These are phyloP conservation scores for Xylaria acuta DNA, from an alignment of 495 filamentous ascomycete species.

Conservation along the genomic window DNA sequence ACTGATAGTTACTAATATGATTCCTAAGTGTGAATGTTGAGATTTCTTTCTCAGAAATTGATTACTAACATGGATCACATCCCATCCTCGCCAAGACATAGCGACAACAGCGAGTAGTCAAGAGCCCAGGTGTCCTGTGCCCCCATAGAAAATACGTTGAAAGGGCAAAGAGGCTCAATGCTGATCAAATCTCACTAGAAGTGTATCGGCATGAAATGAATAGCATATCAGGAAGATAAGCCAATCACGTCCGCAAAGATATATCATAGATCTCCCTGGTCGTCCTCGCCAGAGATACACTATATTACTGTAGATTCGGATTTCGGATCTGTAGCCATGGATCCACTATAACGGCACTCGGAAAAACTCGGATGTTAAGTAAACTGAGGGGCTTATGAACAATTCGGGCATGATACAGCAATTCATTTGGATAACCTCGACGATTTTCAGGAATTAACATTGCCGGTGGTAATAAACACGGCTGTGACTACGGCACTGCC, in stretches of 20 bases:
- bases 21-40: conserved; percentile 5
- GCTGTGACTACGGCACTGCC: background rate
- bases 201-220: background rate
- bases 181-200: background rate
- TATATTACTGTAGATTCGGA: conserved; percentile 1
- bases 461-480: background rate
- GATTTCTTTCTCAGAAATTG: background rate
- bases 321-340: background rate
- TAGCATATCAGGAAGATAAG: background rate
- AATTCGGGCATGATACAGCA: background rate
- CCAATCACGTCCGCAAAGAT: background rate
- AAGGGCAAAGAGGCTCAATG: conserved; percentile 1
- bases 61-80: conserved; percentile 14
- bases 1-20: background rate
- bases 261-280: conserved; percentile 6
- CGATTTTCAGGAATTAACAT: background rate
- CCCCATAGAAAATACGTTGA: background rate
- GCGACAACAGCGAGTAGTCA: background rate
- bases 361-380: background rate
- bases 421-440: background rate
- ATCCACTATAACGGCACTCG: background rate
- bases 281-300: background rate
- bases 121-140: background rate
- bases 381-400: background rate
- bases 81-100: background rate